Evolutionary conservation across 1,284 basidiomycete genomes (phyloP).

Genomic region (Kwoniella shivajii): DNA sequence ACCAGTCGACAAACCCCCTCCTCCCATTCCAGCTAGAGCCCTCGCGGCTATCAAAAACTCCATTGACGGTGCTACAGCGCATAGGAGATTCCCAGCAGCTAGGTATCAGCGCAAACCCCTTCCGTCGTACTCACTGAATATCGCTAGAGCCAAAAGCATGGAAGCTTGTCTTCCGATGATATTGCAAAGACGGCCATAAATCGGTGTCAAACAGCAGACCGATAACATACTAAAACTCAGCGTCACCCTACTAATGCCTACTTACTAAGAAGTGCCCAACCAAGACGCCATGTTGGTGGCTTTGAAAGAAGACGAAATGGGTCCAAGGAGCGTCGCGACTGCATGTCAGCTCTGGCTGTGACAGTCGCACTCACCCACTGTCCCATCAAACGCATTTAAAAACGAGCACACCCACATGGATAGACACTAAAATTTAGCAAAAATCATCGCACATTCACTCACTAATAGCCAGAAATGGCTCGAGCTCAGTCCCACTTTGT

Average conservation of each 20-base stretch:
- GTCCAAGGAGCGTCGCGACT: conserved; percentile 62
- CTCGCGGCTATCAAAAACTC: conserved; percentile 75
- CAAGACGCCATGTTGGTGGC: conserved; percentile 68
- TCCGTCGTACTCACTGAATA: conserved; percentile 66
- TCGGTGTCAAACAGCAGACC: conserved; percentile 83
- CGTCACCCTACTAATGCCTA: background rate
- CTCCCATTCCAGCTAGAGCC: conserved; percentile 84
- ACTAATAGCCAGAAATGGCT: conserved; percentile 36
- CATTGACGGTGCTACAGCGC: conserved; percentile 82
- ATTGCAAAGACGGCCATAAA: conserved; percentile 84
- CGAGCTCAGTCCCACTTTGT: conserved; percentile 30
- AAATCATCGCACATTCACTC: background rate
- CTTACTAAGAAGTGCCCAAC: conserved; percentile 69
- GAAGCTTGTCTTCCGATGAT: conserved; percentile 80
- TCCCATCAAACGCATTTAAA: conserved; percentile 77
- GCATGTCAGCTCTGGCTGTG: background rate
- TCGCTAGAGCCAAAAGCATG: conserved; percentile 67
- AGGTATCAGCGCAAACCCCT: background rate
- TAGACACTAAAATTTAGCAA: conserved; percentile 3
- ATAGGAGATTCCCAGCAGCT: conserved; percentile 79
- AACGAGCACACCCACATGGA: conserved; percentile 54
- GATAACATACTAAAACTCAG: conserved; percentile 63
- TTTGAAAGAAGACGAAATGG: conserved; percentile 51
- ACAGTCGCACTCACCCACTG: conserved; percentile 24
- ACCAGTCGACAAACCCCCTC: conserved; percentile 64